phyloP scores from a whole-genome alignment of 306 rosid species.

The Geum urbanum region DNA sequence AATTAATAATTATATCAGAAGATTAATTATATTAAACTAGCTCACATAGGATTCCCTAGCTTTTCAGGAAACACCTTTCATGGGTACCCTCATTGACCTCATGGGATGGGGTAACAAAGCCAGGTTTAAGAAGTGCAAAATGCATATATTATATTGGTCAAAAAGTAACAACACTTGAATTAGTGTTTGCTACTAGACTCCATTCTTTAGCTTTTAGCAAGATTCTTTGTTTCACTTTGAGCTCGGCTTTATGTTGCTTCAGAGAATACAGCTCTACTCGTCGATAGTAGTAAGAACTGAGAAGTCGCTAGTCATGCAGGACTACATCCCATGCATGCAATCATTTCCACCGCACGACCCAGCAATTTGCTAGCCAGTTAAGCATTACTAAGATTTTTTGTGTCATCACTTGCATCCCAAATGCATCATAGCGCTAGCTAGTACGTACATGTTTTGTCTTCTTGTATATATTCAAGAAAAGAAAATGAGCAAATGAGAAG shows the following conservation, averaged over 20 bases:
- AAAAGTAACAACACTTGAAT: constrained; percentile 65
- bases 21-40: too few relatives aligned
- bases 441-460: background rate
- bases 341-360: constrained; percentile 42
- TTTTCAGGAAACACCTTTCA: constrained; percentile 42
- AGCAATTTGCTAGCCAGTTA: background rate
- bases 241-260: constrained; percentile 88
- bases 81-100: constrained; percentile 63
- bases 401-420: constrained; percentile 27
- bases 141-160: constrained; percentile 42
- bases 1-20: too few relatives aligned
- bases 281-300: constrained; percentile 29
- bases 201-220: constrained; percentile 82
- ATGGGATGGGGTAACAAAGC: constrained; percentile 12
- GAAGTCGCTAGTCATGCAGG: constrained; percentile 1
- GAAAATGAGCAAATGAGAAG: background rate
- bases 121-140: constrained; percentile 29
- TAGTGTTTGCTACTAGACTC: constrained; percentile 95
- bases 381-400: background rate
- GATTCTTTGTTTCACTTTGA: constrained; percentile 77
- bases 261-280: constrained; percentile 17
- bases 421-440: background rate
- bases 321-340: constrained; percentile 55
- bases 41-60: constrained; percentile 84
- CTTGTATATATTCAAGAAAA: background rate